A percentile compares a stretch with the other conserved stretches of the same genome.
Evolutionary conservation across 257 asterid species (phyloP).

Genomic region (Perilla frutescens): DNA sequence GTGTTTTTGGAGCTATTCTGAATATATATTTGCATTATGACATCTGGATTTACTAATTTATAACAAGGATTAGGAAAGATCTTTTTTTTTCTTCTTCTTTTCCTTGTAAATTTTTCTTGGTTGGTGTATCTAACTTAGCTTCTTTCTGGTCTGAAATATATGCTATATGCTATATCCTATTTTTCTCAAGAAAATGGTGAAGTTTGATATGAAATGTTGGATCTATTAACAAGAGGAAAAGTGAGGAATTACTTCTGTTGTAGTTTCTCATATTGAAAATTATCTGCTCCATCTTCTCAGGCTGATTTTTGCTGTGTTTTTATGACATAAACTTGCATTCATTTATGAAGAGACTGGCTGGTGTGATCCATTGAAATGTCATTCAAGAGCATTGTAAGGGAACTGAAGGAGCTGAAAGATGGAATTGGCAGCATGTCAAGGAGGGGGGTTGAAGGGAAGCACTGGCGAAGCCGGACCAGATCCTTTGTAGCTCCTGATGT

Average conservation of each 20-base stretch:
- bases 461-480: conserved; percentile 68
- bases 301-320: conserved; percentile 4
- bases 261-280: not conserved
- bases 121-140: conserved; percentile 31
- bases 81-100: not conserved
- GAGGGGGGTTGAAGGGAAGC: conserved; percentile 64
- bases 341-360: conserved; percentile 35
- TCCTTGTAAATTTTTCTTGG: not conserved
- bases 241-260: not conserved
- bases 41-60: not conserved
- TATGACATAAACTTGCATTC: conserved; percentile 9
- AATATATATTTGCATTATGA: not conserved
- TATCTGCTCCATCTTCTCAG: not conserved
- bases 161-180: not conserved
- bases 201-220: conserved; percentile 23
- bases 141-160: not conserved
- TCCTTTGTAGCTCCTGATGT: conserved; percentile 77
- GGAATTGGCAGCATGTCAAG: conserved; percentile 78
- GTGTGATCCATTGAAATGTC: conserved; percentile 54
- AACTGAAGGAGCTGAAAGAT: conserved; percentile 75
- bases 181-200: conserved; percentile 13
- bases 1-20: conserved; percentile 2
- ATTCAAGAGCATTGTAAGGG: conserved; percentile 76
- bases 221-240: conserved; percentile 29
- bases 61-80: not conserved